Percentiles rank a stretch among this genome's conserved stretches.
These are phyloP conservation scores for Chalciporus pseudorubinellus DNA, from an alignment of 768 basidiomycete genomes.

Conservation along the genomic window DNA sequence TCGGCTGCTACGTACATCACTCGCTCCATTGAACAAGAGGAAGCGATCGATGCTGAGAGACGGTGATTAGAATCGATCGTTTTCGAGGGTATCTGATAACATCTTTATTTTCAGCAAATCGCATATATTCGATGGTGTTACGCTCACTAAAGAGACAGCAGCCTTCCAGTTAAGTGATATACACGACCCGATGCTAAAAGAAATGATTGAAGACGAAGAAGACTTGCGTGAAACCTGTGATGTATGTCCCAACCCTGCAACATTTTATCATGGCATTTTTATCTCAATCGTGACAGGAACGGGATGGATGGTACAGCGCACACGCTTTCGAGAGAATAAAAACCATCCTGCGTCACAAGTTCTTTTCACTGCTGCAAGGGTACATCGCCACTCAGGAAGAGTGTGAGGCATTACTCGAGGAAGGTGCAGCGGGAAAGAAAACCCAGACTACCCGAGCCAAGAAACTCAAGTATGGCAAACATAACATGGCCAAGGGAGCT, in stretches of 20 bases:
- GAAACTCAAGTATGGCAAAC: constrained; percentile 64
- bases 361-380: constrained; percentile 73
- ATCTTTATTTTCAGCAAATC: constrained; percentile 46
- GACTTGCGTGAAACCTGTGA: constrained; percentile 71
- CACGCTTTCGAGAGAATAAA: constrained; percentile 82
- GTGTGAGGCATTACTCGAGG: constrained; percentile 60
- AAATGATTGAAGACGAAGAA: constrained; percentile 73
- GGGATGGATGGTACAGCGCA: constrained; percentile 86
- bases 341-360: constrained; percentile 80
- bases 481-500: constrained; percentile 89
- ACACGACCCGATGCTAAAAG: constrained; percentile 75
- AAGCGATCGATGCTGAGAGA: constrained; percentile 30
- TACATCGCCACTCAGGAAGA: constrained; percentile 70
- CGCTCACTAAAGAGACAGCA: constrained; percentile 78
- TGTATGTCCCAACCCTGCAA: constrained; percentile 44
- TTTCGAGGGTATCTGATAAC: background rate
- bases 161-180: constrained; percentile 96
- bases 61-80: constrained; percentile 22
- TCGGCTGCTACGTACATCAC: constrained; percentile 21
- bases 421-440: constrained; percentile 27
- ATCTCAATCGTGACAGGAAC: constrained; percentile 47
- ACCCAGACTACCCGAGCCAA: constrained; percentile 44
- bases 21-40: constrained; percentile 35
- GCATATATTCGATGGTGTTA: constrained; percentile 87
- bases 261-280: background rate